These are phyloP conservation scores for Talaromyces pinophilus DNA, from an alignment of 2,329 filamentous ascomycete genomes.

Conservation along the genomic window DNA sequence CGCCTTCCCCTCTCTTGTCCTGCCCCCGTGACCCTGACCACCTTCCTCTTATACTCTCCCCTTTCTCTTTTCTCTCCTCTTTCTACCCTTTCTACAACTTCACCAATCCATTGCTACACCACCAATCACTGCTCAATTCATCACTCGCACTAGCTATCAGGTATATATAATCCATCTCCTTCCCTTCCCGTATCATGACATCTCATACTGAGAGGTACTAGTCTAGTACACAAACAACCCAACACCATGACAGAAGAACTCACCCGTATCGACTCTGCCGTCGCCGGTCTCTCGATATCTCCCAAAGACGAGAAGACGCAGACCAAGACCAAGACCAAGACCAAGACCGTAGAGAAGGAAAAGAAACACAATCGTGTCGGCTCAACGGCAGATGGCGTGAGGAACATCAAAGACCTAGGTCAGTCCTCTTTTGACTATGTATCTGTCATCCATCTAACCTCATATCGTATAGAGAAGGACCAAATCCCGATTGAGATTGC, in stretches of 20 bases:
- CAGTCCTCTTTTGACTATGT: conserved; percentile 40
- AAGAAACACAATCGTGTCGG: conserved; percentile 70
- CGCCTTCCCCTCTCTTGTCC: conserved; percentile 3
- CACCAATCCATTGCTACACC: neutral
- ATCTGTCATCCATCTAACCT: neutral
- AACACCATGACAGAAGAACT: conserved; percentile 64
- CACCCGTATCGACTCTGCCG: conserved; percentile 87
- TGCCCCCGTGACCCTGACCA: conserved; percentile 16
- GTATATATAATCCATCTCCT: neutral
- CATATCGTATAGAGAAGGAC: conserved; percentile 64
- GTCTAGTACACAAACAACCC: conserved; percentile 16
- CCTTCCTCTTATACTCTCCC: conserved; percentile 28
- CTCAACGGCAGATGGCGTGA: conserved; percentile 71
- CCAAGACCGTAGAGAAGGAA: conserved; percentile 43
- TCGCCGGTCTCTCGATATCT: conserved; percentile 72
- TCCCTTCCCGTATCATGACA: neutral
- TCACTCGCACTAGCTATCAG: conserved; percentile 3
- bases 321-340: conserved; percentile 59
- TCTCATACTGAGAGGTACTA: neutral
- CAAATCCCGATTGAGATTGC: conserved; percentile 71
- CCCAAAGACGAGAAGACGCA: conserved; percentile 61
- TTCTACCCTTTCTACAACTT: neutral
- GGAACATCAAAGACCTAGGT: conserved; percentile 86
- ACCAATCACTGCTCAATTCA: conserved; percentile 3
- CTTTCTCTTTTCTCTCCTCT: conserved; percentile 10